These are phyloP conservation scores for Linnemannia zychae DNA, from an alignment of 192 early-diverging fungal genomes.

Conservation along the genomic window DNA sequence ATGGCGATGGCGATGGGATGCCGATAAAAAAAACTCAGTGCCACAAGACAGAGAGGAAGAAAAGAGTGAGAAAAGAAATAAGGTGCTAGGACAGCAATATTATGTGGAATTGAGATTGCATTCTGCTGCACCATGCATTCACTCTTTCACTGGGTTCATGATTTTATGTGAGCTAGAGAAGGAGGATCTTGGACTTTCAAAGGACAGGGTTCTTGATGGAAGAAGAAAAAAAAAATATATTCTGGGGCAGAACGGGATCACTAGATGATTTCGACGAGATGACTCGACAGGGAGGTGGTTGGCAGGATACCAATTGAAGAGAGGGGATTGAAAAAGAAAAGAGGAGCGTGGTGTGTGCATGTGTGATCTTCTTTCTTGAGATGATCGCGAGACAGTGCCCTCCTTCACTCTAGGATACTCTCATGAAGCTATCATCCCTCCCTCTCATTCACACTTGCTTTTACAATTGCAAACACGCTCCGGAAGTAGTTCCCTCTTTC, in stretches of 20 bases:
- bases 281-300: no score
- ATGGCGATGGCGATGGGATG: constrained; percentile 1
- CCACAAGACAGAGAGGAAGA: neutral
- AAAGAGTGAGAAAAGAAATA: neutral
- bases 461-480: neutral
- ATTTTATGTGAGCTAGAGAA: neutral
- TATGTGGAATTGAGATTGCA: no score
- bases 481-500: constrained; percentile 7
- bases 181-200: neutral
- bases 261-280: neutral
- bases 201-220: neutral
- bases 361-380: neutral
- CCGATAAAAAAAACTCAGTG: neutral
- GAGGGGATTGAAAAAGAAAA: neutral
- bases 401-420: neutral
- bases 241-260: neutral
- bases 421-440: neutral
- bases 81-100: no score
- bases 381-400: neutral
- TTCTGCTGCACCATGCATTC: no score
- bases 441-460: neutral
- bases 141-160: no score
- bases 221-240: neutral
- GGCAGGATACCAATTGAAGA: neutral
- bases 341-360: neutral